Evolutionary conservation across 352 stramenopile genomes (phyloP), one percentile per base, ranked within the genome.

Genomic region (Phytophthora citricola): DNA sequence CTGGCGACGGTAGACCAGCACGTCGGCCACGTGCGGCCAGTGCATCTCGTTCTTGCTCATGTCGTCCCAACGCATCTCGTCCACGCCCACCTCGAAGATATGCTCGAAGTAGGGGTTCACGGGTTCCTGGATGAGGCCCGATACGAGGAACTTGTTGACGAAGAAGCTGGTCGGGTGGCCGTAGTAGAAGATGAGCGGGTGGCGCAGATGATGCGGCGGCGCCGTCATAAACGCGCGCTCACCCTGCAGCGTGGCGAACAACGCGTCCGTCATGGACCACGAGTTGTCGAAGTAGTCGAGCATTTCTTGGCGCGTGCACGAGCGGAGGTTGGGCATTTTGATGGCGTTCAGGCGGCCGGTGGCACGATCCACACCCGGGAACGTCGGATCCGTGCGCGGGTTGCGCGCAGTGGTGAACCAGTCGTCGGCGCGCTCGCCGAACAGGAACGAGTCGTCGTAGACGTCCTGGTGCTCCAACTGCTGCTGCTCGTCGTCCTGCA

Each of bases 51-150:
- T 98, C 80, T 98, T 98, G 66, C 87, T 94, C 91, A 99, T 98
- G 75, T 99, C 96, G 73, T 99, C 97, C 97, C 97, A 99, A 29
- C 94, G 85, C 97, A 99, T 99, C 73, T 99, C 97, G 69, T 99
- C 97, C 14, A 99, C 97, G 52, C 97, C 97, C 43, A 98, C 94
- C 68, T 99, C 96, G 60, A 98, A 98, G 54, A 99, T 86, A 44
- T 95, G 89, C 78, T 99, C 96, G 63, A 98, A 98, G 71, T 98
- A 91, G 3, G 91, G 65, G 63, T 99, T 96, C 36, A 99, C 84
- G 6, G 93, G 87, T 48, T 87, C 85, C 1, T 75, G 45, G 17
- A 98, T 71, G 17, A 99, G 87, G 0, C 94, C 94, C 24, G 93
- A 85, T 8, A 98, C 87, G 43, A 96, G 84, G 31, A 98, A 87